These are phyloP conservation scores for Bondarzewia mesenterica DNA, from an alignment of 1,284 basidiomycete genomes.

Conservation along the genomic window DNA sequence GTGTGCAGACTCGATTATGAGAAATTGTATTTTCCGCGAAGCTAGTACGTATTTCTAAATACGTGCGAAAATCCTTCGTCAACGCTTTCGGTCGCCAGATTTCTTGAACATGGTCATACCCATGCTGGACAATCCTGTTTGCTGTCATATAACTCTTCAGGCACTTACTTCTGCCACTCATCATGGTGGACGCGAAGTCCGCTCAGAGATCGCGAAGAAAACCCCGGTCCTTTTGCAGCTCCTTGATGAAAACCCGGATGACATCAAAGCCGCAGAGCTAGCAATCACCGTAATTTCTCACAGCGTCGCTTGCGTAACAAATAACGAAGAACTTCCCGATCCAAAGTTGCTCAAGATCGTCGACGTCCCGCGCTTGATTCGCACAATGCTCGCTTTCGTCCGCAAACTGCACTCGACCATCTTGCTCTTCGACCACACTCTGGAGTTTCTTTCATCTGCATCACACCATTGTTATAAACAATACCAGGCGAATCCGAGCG, in stretches of 20 bases:
- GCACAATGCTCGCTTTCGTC: slow-evolving; percentile 32
- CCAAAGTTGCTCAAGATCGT: slow-evolving; percentile 30
- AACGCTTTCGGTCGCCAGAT: slow-evolving; percentile 25
- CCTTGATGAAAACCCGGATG: slow-evolving; percentile 40
- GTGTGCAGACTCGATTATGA: slow-evolving; percentile 48
- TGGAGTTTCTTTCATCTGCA: slow-evolving; percentile 34
- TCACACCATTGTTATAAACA: slow-evolving; percentile 36
- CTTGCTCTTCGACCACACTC: slow-evolving; percentile 42
- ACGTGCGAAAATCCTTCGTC: neutral
- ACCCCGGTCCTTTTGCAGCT: slow-evolving; percentile 32
- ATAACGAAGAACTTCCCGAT: slow-evolving; percentile 29
- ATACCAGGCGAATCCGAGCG: slow-evolving; percentile 32
- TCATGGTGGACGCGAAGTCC: slow-evolving; percentile 44
- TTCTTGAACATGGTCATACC: slow-evolving; percentile 46
- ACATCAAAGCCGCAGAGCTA: slow-evolving; percentile 40
- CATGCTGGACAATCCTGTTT: slow-evolving; percentile 36
- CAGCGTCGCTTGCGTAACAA: slow-evolving; percentile 36
- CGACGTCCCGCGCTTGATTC: slow-evolving; percentile 37
- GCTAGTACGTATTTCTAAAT: slow-evolving; percentile 25
- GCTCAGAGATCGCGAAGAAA: slow-evolving; percentile 41
- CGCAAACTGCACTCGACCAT: slow-evolving; percentile 35
- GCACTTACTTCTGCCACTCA: slow-evolving; percentile 52
- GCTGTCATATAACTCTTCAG: slow-evolving; percentile 43
- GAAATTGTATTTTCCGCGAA: slow-evolving; percentile 47
- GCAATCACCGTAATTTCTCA: slow-evolving; percentile 46